Conservation (phyloP, 2,329 filamentous ascomycete species). For the Aspergillus aculeatinus region DNA sequence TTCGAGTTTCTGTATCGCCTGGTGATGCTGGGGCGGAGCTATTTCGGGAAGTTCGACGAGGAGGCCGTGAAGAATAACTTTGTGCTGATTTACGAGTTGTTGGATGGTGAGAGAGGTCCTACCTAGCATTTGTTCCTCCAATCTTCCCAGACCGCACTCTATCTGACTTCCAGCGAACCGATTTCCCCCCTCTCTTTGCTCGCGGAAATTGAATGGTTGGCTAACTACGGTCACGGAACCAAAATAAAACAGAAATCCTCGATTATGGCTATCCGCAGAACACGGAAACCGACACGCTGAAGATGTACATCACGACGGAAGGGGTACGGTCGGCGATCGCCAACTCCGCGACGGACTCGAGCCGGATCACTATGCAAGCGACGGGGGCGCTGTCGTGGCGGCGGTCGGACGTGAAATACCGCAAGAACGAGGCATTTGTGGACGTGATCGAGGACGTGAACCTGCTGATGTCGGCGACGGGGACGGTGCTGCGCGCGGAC, state of each 20-base stretch:
- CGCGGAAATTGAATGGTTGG: no score
- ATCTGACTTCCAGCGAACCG: no score
- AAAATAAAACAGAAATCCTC: constrained; percentile 70
- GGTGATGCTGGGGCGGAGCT: constrained; percentile 84
- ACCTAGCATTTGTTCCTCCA: no score
- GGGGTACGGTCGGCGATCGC: constrained; percentile 81
- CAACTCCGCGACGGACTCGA: constrained; percentile 77
- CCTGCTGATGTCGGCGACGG: constrained; percentile 96
- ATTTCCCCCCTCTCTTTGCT: no score
- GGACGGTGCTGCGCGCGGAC: constrained; percentile 89
- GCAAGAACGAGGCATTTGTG: constrained; percentile 99
- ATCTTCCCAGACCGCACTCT: no score
- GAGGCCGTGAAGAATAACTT: constrained; percentile 99
- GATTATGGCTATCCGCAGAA: constrained; percentile 99
- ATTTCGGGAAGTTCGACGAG: constrained; percentile 99
- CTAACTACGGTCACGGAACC: no score
- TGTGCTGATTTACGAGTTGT: constrained; percentile 93
- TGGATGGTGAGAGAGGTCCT: constrained; percentile 66
- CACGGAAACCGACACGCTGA: constrained; percentile 96
- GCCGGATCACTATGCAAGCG: constrained; percentile 98
- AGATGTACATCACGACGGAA: constrained; percentile 99
- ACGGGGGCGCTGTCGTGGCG: constrained; percentile 96
- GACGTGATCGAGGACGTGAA: constrained; percentile 99
- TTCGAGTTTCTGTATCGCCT: constrained; percentile 97
- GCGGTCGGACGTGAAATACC: constrained; percentile 95